A percentile compares a stretch with the other conserved stretches of the same genome.
Evolutionary conservation across 2,329 filamentous ascomycete genomes (phyloP).

Genomic region (Phialemonium atrogriseum): DNA sequence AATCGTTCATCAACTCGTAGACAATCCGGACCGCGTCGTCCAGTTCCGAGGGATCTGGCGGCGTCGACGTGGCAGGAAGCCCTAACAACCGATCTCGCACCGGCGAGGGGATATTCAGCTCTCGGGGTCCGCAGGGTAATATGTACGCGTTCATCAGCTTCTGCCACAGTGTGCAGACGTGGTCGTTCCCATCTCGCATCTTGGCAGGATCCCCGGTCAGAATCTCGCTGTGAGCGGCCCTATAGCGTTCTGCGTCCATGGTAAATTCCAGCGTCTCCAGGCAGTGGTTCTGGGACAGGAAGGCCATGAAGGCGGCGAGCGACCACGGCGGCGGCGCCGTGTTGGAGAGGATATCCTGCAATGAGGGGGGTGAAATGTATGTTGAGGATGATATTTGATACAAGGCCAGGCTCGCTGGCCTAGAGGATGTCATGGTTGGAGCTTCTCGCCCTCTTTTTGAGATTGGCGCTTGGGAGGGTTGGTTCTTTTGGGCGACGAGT

Average conservation of each 20-base stretch:
- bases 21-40: conserved; percentile 81
- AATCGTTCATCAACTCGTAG: conserved; percentile 96
- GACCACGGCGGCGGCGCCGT: conserved; percentile 83
- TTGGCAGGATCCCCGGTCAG: conserved; percentile 30
- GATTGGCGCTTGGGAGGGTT: conserved; percentile 34
- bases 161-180: conserved; percentile 76
- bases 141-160: conserved; percentile 88
- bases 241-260: conserved; percentile 84
- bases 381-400: conserved; percentile 19
- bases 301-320: conserved; percentile 88
- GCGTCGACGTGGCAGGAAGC: conserved; percentile 48
- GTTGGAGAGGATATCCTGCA: conserved; percentile 84
- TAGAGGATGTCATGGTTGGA: conserved; percentile 37
- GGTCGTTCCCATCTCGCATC: conserved; percentile 42
- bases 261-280: conserved; percentile 95
- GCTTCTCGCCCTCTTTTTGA: conserved; percentile 34
- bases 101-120: conserved; percentile 82
- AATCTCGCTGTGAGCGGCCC: conserved; percentile 44
- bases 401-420: conserved; percentile 40
- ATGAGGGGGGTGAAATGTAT: conserved; percentile 46
- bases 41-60: conserved; percentile 66
- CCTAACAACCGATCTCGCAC: conserved; percentile 75
- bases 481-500: conserved; percentile 31
- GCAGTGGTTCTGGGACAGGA: conserved; percentile 93
- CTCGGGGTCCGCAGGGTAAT: conserved; percentile 70